Conservation (phyloP, 495 filamentous ascomycete species). For the Neurospora sp. region DNA sequence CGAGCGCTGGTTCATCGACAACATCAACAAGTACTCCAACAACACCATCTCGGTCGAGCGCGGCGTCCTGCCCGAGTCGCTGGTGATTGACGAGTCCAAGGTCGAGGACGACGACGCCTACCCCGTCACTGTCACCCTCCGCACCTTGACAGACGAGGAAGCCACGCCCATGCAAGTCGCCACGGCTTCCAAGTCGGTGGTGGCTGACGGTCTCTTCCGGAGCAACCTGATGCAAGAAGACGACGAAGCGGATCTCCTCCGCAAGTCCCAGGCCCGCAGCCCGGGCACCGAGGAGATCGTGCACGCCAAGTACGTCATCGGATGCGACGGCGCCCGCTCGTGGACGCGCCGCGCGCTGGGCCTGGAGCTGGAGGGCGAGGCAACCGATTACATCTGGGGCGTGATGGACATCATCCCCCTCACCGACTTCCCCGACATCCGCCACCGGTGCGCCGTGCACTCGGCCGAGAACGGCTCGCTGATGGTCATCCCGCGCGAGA, state of each 20-base stretch:
- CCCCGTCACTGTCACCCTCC: constrained; percentile 41
- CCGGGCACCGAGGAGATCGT: constrained; percentile 34
- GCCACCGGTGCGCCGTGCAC: constrained; percentile 60
- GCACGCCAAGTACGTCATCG: constrained; percentile 56
- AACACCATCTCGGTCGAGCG: constrained; percentile 41
- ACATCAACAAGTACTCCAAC: constrained; percentile 28
- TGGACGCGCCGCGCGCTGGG: constrained; percentile 51
- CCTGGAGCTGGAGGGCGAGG: constrained; percentile 43
- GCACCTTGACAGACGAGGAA: constrained; percentile 36
- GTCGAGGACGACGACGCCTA: constrained; percentile 40
- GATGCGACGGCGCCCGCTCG: constrained; percentile 57
- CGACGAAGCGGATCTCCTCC: constrained; percentile 34
- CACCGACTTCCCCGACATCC: constrained; percentile 64
- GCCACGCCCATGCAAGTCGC: constrained; percentile 30
- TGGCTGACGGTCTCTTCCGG: constrained; percentile 37
- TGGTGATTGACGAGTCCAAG: constrained; percentile 35
- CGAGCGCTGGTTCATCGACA: constrained; percentile 47
- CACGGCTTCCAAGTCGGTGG: constrained; percentile 10
- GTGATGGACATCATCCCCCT: constrained; percentile 58
- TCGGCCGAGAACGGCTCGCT: constrained; percentile 53
- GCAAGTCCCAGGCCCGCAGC: constrained; percentile 21
- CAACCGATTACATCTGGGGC: constrained; percentile 55
- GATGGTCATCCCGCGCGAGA: constrained; percentile 64
- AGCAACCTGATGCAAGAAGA: constrained; percentile 44
- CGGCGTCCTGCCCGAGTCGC: constrained; percentile 36